Evolutionary conservation across 176 grass and related monocot species (phyloP), one percentile per base, ranked within the genome.

Genomic region (Elaeis guineensis): DNA sequence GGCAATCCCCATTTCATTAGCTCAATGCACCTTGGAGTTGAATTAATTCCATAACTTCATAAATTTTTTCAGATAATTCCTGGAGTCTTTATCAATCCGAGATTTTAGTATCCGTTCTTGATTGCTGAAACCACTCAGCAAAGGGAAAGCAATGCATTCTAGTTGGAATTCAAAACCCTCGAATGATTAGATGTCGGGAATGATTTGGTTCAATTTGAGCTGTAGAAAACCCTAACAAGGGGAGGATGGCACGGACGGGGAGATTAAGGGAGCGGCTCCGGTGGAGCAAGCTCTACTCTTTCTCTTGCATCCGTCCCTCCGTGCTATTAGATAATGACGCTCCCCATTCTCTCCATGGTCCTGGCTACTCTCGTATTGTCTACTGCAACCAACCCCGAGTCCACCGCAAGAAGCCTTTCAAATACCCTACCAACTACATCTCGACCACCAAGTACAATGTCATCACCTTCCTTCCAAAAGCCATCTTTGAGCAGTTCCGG

Each of bases 371-470:
- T 23, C 87, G 93, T 32, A 58, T 78, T 59, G 93, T 89, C 18
- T 63, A 92, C 69, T 98, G 93, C 93, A 92, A 89, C 55, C 75
- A 86, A 16, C 61, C 87, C 28, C 59, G 35, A n/a, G 54, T 89
- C 32, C 93, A 98, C 69, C 75, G 75, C 52, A 67, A 83, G 77
- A 89, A 89, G 73, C 87, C 84, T 65, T 65, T 89, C 49, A 85
- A 92, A 52, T 98, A 98, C 81, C 67, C 79, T 21, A 88, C 70
- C 20, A 98, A 98, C 77, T 85, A 89, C 63, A 86, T 92, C 76
- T 83, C 81, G 61, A 98, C 93, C 58, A 98, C 93, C 76, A 98
- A 98, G 77, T 98, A 98, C 69, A 98, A 98, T 70, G 16, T 83
- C 35, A 50, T 98, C 66, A 98, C 84, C 59, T 98, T 98, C 73